Evolutionary conservation across 768 basidiomycete species (phyloP).

Genomic region (Guyanaporus albipodus): DNA sequence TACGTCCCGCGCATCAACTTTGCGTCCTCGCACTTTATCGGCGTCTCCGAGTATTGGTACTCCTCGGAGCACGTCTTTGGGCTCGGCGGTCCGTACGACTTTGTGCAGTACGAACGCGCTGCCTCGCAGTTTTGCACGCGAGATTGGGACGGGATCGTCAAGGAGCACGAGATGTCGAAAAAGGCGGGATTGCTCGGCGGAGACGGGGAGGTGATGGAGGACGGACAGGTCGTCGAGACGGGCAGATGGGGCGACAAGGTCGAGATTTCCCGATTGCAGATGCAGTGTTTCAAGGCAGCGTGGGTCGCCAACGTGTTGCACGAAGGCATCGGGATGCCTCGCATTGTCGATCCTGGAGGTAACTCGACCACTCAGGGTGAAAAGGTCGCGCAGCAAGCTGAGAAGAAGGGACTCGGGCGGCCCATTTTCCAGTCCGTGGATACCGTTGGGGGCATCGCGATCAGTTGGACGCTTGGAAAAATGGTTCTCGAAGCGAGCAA

Average conservation of each 20-base stretch:
- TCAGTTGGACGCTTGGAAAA: conserved; percentile 97
- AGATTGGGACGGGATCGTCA: conserved; percentile 73
- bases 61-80: conserved; percentile 97
- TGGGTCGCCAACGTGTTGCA: conserved; percentile 97
- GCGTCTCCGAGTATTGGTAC: conserved; percentile 99
- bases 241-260: conserved; percentile 71
- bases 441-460: conserved; percentile 87
- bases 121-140: conserved; percentile 81
- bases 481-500: conserved; percentile 98
- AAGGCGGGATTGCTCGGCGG: conserved; percentile 49
- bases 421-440: conserved; percentile 93
- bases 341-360: conserved; percentile 83
- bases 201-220: conserved; percentile 60
- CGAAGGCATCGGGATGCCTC: conserved; percentile 92
- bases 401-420: conserved; percentile 74
- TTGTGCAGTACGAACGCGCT: conserved; percentile 92
- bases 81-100: conserved; percentile 92
- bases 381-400: conserved; percentile 71
- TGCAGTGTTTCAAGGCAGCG: conserved; percentile 99
- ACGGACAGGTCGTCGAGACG: conserved; percentile 57
- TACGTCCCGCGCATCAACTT: conserved; percentile 95
- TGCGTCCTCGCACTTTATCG: conserved; percentile 88
- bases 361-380: conserved; percentile 67
- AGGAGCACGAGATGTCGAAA: conserved; percentile 54
- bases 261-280: conserved; percentile 80